Evolutionary conservation across 1,284 basidiomycete species (phyloP).

Genomic region (Coniferiporia sulphurascens): DNA sequence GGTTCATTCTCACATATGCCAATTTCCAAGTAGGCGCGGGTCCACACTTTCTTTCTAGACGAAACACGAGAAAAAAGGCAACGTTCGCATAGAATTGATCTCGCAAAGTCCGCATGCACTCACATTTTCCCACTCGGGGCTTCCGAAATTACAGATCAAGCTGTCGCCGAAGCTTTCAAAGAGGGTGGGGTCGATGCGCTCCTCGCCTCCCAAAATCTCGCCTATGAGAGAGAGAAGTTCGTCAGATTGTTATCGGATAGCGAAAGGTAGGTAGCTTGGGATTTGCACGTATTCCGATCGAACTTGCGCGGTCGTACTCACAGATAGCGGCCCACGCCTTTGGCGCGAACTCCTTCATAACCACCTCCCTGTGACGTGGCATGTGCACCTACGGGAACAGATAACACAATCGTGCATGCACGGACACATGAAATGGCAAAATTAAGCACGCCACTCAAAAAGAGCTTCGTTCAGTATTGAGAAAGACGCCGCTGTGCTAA

Average conservation of each 20-base stretch:
- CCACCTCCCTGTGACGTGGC: constrained; percentile 31
- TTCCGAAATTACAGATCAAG: constrained; percentile 33
- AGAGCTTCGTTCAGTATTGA: not conserved
- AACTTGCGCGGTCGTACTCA: constrained; percentile 14
- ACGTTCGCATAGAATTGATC: too few species aligned
- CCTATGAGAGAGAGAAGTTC: constrained; percentile 17
- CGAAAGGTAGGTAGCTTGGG: too few species aligned
- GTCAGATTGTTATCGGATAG: not conserved
- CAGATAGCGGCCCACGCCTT: constrained; percentile 34
- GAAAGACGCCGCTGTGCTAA: not conserved
- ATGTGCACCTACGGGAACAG: constrained; percentile 27
- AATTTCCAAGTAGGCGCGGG: constrained; percentile 31
- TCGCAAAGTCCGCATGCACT: constrained; percentile 5
- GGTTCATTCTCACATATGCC: constrained; percentile 28
- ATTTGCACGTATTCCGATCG: not conserved
- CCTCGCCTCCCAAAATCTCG: constrained; percentile 33
- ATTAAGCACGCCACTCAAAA: not conserved
- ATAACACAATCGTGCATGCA: not conserved
- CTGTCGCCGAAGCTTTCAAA: constrained; percentile 33
- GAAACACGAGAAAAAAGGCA: too few species aligned
- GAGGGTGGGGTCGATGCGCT: constrained; percentile 30
- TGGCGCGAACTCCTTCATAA: constrained; percentile 31
- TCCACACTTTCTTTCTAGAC: constrained; percentile 23
- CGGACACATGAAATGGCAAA: not conserved
- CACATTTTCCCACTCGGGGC: constrained; percentile 28